Evolutionary conservation across 2,329 filamentous ascomycete genomes (phyloP), one percentile per base, ranked within the genome.

Genomic region (Phymatotrichopsis omnivora): DNA sequence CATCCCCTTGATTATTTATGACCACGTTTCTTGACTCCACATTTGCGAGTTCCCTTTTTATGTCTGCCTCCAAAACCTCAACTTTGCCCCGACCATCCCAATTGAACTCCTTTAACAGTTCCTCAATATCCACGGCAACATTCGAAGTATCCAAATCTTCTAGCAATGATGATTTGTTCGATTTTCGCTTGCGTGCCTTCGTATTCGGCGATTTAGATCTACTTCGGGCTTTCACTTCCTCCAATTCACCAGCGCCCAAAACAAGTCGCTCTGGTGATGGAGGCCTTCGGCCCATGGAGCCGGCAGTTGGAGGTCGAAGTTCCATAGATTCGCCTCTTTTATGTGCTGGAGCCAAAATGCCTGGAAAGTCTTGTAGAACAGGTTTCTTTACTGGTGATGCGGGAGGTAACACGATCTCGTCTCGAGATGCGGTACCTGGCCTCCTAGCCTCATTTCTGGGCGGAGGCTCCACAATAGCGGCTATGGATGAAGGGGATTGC

Each of bases 1-100:
- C 86, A 61, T 96, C 89, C 58, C 94, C 86, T 74, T 56, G 56
- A 19, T 54, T 54, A 31, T 54, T 56, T 23, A 59, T 52, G 32
- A 58, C 50, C 22, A 59, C 57, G 40, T 59, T 58, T n/a, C 49
- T 58, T 14, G 54, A 54, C 33, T 59, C 57, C 14, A 59, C 57
- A 12, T 55, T 52, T 22, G 55, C 54, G 36, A 59, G 51, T 36
- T 58, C 57, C 27, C 55, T 57, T 30, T 53, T 56, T 22, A 59
- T 55, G 29, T 56, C 55, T 8, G 47, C 44, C 44, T 58, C 52
- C 5, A 59, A 36, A 10, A 45, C 46, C 42, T 58, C 57, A 23
- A 59, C 53, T 23, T 57, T 58, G 29, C 55, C 52, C 14, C 47
- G 31, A 24, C 54, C 54, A 47, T 59, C 56, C 57, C 57, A 59